Conservation (phyloP, 768 basidiomycete species). For the Termitomyces sp. region DNA sequence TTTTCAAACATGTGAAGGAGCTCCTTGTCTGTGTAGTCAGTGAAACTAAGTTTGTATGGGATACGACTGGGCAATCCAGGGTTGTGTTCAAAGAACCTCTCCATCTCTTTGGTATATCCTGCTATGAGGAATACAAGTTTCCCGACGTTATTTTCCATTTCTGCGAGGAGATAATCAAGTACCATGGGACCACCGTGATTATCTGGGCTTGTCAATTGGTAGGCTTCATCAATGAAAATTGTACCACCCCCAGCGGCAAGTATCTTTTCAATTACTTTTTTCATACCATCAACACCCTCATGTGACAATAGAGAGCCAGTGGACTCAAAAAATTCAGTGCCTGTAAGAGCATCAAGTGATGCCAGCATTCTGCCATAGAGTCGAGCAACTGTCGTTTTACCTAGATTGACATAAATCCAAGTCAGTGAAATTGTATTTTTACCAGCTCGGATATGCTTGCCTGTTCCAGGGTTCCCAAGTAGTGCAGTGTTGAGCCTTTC, state of each 20-base stretch:
- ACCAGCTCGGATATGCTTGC: neutral
- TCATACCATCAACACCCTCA: neutral
- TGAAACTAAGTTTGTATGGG: constrained; percentile 54
- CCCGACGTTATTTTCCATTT: constrained; percentile 70
- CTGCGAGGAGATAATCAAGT: constrained; percentile 65
- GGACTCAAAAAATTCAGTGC: neutral
- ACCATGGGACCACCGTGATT: constrained; percentile 34
- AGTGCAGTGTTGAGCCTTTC: neutral
- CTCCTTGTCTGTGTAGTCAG: constrained; percentile 47
- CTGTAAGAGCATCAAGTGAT: constrained; percentile 26
- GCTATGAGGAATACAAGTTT: constrained; percentile 65
- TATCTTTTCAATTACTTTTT: neutral
- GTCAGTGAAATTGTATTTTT: neutral
- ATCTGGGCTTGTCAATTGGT: constrained; percentile 50
- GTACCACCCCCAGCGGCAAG: constrained; percentile 49
- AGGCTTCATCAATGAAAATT: constrained; percentile 70
- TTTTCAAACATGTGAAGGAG: neutral
- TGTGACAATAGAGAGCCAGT: neutral
- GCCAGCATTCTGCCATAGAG: constrained; percentile 56
- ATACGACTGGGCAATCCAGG: constrained; percentile 68
- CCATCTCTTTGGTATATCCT: constrained; percentile 70
- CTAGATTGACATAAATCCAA: neutral
- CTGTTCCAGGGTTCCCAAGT: neutral
- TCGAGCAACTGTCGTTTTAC: neutral
- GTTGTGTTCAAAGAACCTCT: constrained; percentile 73